Evolutionary conservation across 306 rosid species (phyloP), one percentile per base, ranked within the genome.

Genomic region (Arachis stenosperma): DNA sequence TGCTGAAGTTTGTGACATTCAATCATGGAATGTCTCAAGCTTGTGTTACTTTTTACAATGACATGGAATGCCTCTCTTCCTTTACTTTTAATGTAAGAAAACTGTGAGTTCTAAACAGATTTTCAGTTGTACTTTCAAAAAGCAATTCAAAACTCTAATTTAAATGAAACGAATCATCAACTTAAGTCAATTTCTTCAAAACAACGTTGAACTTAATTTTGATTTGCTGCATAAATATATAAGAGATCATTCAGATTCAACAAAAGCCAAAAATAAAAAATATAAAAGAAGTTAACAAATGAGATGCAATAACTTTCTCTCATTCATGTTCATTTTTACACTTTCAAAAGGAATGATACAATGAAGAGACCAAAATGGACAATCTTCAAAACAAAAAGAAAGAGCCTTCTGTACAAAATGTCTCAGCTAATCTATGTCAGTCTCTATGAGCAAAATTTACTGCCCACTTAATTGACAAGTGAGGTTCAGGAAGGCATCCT

Each of bases 241-340:
- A 14, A 52, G 46, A 58, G 6, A 27, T 27, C 27, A 40, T 12
- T 29, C 65, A 42, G 46, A 64, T 33, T 37, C 42, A 9, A 9
- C 52, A 48, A 42, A 73, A 73, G 22, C 11, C 15, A 17, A 14
- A 5, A 15, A 22, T 37, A 13, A 6, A 0, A 39, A 29, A 27
- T 22, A 22, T 22, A 22, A 22, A 22, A 22, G 1, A 22, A 22
- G 27, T 22, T 22, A 22, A 22, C 27, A 22, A 22, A 22, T 22
- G 17, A 48, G 15, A 3, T 12, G 9, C 22, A 48, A 46, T 15
- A 74, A 27, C 15, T 36, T 75, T 67, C 4, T 4, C 44, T 58
- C 61, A 46, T 75, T 58, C 43, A 57, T 41, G 2, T 27, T 10
- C 43, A 71, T 53, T 36, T 63, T 56, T 40, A 52, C 11, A 64